These are phyloP conservation scores for Asterionellopsis glacialis DNA, from an alignment of 108 stramenopile species.

Conservation along the genomic window DNA sequence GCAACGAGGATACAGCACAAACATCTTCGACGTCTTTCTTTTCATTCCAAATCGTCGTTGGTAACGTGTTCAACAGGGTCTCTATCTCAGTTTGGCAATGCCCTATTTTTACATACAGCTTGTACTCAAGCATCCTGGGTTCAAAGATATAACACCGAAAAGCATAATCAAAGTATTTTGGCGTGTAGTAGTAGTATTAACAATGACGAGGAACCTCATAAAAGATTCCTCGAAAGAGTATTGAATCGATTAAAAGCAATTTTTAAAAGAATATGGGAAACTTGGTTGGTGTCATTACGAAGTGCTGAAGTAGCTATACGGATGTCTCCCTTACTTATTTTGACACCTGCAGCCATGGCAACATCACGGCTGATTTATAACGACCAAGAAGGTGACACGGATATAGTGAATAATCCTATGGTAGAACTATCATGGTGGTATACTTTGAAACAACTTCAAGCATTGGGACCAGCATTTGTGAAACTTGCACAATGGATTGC, in stretches of 20 bases:
- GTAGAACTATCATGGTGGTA: conserved; percentile 72
- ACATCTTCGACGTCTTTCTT: not conserved
- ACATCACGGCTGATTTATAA: conserved; percentile 15
- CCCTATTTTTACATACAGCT: not conserved
- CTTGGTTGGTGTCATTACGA: conserved; percentile 22
- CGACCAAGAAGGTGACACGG: conserved; percentile 3
- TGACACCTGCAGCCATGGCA: conserved; percentile 57
- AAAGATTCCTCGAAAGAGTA: not conserved
- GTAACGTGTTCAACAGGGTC: not conserved
- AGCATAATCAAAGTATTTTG: not conserved
- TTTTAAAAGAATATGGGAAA: conserved; percentile 10
- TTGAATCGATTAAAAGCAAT: not conserved
- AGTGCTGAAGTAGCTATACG: conserved; percentile 50
- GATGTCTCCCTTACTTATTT: conserved; percentile 59
- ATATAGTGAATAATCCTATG: conserved; percentile 15
- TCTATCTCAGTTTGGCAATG: not conserved
- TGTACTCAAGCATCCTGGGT: not conserved
- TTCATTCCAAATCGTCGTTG: not conserved
- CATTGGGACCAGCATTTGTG: conserved; percentile 75
- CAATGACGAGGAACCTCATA: not conserved
- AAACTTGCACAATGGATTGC: conserved; percentile 90
- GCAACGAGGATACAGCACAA: not conserved
- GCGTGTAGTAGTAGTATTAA: not conserved
- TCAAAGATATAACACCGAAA: not conserved
- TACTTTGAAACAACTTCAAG: conserved; percentile 54